These are phyloP conservation scores for Helianthus annuus DNA, from an alignment of 129 eudicot genomes.

Conservation along the genomic window DNA sequence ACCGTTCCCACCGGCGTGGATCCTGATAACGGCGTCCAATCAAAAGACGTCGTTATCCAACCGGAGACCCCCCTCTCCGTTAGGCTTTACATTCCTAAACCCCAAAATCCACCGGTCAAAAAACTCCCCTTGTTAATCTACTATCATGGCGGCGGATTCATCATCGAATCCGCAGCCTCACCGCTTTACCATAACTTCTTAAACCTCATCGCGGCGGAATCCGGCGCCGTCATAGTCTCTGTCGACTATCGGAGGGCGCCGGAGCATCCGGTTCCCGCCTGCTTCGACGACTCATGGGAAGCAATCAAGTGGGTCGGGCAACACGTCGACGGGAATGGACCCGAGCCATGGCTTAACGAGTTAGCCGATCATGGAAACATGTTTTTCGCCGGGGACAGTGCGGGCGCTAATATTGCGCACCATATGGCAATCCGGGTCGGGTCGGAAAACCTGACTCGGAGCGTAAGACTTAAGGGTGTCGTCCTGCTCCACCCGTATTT, in stretches of 20 bases:
- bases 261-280: constrained; percentile 45
- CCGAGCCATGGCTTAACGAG: constrained; percentile 37
- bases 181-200: constrained; percentile 28
- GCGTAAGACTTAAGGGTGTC: constrained; percentile 31
- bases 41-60: constrained; percentile 40
- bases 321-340: constrained; percentile 23
- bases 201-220: constrained; percentile 24
- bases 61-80: constrained; percentile 27
- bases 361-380: constrained; percentile 37
- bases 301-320: constrained; percentile 56
- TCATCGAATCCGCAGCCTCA: constrained; percentile 25
- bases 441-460: neutral
- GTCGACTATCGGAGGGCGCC: constrained; percentile 54
- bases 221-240: constrained; percentile 31
- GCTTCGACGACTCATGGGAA: constrained; percentile 62
- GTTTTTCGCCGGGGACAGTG: constrained; percentile 46
- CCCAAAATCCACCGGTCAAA: neutral
- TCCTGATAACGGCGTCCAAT: constrained; percentile 32
- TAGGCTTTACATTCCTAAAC: constrained; percentile 29
- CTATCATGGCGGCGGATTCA: constrained; percentile 57
- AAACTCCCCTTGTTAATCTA: constrained; percentile 51
- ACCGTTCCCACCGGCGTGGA: constrained; percentile 31
- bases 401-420: constrained; percentile 49
- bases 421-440: constrained; percentile 39
- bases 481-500: constrained; percentile 52